Base-by-base conservation (phyloP, 768 basidiomycete genomes). In the Tylopilus sp. region DNA sequence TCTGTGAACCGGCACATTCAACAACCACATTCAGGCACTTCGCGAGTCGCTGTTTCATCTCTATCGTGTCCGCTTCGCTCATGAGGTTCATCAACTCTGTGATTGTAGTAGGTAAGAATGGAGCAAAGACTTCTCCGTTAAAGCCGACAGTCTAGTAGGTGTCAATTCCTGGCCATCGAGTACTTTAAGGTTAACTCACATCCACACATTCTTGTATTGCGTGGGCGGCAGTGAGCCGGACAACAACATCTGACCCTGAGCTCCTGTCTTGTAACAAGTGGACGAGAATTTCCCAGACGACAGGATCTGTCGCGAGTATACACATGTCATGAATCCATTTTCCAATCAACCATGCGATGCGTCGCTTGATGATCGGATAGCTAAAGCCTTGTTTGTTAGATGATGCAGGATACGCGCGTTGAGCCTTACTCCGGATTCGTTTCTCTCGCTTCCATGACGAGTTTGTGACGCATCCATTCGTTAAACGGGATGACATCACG, bases 281-380 rank as follows among this genome's bases (percentile, higher is more conserved):
- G 8, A 88, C 73, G 1, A 98, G 75, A 26, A 93, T 77, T 55
- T 90, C 79, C 91, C 93, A 98, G 25, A 94, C 72, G 47, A 76
- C 70, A 2, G 80, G 72, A 53, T 86, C 81, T 41, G 80, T 80
- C 1, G 82, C 75, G 13, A 78, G 72, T 18, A 78, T 69, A 55
- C 82, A 83, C 51, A 79, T 77, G 42, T 92, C 87, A 13, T 81
- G 74, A 30, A 92, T 77, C 88, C 91, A 93, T 75, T 85, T 88
- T 22, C 95, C 94, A 41, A 98, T 79, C 4, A 98, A 73, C 93
- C 94, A 97, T 1, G 95, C 93, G 57, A 98, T 88, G 28, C 95
- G 81, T n/a, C 93, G 82, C 68, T 98, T 95, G 54, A 98, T 81
- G 48, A 98, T 88, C 1, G 90, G 88, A 64, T 88, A 92, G 51